phyloP scores from a whole-genome alignment of 352 stramenopile genomes.

The Globisporangium orthogonon region DNA sequence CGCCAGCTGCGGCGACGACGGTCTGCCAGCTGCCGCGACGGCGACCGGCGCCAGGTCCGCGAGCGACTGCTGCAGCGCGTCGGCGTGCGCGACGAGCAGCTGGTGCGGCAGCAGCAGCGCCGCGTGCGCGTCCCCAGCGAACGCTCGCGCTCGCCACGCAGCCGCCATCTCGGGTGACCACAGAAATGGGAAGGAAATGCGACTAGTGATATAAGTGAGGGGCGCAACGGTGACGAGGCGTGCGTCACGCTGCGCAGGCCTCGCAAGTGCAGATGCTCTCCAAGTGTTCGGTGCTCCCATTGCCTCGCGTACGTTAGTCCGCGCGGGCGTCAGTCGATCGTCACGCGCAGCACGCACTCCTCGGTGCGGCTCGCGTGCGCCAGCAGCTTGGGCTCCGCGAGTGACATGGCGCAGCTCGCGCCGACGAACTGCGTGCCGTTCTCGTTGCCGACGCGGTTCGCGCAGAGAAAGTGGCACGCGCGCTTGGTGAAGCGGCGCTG shows the following conservation, averaged over 20 bases:
- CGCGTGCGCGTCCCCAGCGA: conserved; percentile 15
- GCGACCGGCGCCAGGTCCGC: conserved; percentile 17
- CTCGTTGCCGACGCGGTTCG: conserved; percentile 72
- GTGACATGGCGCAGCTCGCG: conserved; percentile 64
- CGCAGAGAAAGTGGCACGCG: conserved; percentile 69
- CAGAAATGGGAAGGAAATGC: neutral
- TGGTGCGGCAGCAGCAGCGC: conserved; percentile 43
- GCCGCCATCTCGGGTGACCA: neutral
- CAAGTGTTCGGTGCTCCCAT: too few relatives aligned
- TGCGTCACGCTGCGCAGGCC: neutral
- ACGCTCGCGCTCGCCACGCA: conserved; percentile 5
- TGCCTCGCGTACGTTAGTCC: too few relatives aligned
- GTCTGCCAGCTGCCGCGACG: neutral
- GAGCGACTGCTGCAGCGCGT: conserved; percentile 20
- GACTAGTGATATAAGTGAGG: neutral
- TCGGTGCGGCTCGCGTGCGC: conserved; percentile 38
- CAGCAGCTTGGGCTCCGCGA: conserved; percentile 50
- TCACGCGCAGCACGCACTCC: conserved; percentile 48
- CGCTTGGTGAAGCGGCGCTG: conserved; percentile 27
- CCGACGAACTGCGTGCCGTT: conserved; percentile 81
- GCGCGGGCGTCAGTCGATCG: neutral
- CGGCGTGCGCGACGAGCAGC: conserved; percentile 24
- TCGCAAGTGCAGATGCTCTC: too few relatives aligned
- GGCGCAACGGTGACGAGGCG: neutral
- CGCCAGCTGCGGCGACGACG: conserved; percentile 7